phyloP scores from a whole-genome alignment of 257 asterid species.

The Lycium barbarum region DNA sequence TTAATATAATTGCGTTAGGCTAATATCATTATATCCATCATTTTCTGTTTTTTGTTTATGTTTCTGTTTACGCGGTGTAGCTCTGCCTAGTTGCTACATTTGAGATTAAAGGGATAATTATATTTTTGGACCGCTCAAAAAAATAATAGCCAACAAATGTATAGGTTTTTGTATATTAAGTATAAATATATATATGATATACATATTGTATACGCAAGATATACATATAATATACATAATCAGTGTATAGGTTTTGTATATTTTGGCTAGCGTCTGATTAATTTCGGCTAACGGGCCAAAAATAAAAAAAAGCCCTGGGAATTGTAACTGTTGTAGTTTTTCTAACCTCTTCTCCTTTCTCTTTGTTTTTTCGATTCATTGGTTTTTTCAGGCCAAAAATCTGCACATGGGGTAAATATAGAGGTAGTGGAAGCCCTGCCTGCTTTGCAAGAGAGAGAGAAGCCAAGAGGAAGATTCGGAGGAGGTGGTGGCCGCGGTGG shows the following conservation, averaged over 20 bases:
- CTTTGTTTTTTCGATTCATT: neutral
- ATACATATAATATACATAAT: too few species aligned
- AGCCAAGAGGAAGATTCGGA: constrained; percentile 58
- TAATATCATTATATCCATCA: neutral
- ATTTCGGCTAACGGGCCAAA: too few species aligned
- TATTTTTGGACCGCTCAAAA: too few species aligned
- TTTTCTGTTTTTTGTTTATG: neutral
- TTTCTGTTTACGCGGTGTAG: neutral
- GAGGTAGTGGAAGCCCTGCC: constrained; percentile 74
- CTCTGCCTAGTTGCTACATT: neutral
- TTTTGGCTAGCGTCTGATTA: too few species aligned
- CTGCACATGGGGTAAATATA: constrained; percentile 68
- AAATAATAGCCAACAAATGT: too few species aligned
- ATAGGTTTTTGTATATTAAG: too few species aligned
- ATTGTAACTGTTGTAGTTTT: neutral
- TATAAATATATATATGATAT: too few species aligned
- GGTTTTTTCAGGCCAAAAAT: constrained; percentile 55
- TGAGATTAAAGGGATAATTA: neutral
- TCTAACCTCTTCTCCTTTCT: neutral
- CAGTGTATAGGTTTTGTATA: too few species aligned
- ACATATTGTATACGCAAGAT: too few species aligned
- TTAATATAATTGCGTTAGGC: neutral
- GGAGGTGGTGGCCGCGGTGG: constrained; percentile 59
- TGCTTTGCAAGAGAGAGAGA: constrained; percentile 73
- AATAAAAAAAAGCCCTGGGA: neutral